A percentile compares a stretch with the other conserved stretches of the same genome.
These are phyloP conservation scores for Ophidiomyces ophidiicola DNA, from an alignment of 2,329 filamentous ascomycete genomes.

Conservation along the genomic window DNA sequence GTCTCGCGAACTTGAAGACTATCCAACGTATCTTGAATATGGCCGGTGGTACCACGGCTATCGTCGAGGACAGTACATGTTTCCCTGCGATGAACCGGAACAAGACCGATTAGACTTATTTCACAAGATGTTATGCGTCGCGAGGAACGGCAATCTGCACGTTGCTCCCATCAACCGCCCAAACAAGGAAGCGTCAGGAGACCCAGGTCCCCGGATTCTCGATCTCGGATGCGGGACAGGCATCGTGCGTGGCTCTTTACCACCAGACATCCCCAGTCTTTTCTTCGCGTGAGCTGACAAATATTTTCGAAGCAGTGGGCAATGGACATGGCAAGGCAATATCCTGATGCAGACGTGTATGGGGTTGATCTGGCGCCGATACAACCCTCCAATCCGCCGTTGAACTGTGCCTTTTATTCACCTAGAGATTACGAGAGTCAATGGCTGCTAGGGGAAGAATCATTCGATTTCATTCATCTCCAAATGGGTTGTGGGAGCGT, in stretches of 20 bases:
- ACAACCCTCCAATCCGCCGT: slow-evolving; percentile 56
- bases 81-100: slow-evolving; percentile 67
- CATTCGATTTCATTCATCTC: slow-evolving; percentile 74
- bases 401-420: slow-evolving; percentile 52
- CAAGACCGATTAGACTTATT: slow-evolving; percentile 70
- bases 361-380: slow-evolving; percentile 52
- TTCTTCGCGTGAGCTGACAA: not conserved
- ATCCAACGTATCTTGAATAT: slow-evolving; percentile 48
- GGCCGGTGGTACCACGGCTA: slow-evolving; percentile 58
- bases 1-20: slow-evolving; percentile 23
- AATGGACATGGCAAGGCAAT: slow-evolving; percentile 67
- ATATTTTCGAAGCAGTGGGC: slow-evolving; percentile 46
- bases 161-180: slow-evolving; percentile 25
- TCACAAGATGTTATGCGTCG: slow-evolving; percentile 61
- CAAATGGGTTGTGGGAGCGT: slow-evolving; percentile 70
- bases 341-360: slow-evolving; percentile 46
- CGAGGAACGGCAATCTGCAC: slow-evolving; percentile 40
- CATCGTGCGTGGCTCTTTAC: slow-evolving; percentile 36
- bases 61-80: slow-evolving; percentile 57
- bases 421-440: slow-evolving; percentile 66
- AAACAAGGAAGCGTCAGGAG: slow-evolving; percentile 7
- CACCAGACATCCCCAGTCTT: not conserved
- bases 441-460: slow-evolving; percentile 55
- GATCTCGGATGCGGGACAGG: slow-evolving; percentile 75
- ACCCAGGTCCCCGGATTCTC: slow-evolving; percentile 37